Percentiles rank a stretch among this genome's conserved stretches.
Conservation (phyloP, 495 filamentous ascomycete species). For the Podospora fimiseda region DNA sequence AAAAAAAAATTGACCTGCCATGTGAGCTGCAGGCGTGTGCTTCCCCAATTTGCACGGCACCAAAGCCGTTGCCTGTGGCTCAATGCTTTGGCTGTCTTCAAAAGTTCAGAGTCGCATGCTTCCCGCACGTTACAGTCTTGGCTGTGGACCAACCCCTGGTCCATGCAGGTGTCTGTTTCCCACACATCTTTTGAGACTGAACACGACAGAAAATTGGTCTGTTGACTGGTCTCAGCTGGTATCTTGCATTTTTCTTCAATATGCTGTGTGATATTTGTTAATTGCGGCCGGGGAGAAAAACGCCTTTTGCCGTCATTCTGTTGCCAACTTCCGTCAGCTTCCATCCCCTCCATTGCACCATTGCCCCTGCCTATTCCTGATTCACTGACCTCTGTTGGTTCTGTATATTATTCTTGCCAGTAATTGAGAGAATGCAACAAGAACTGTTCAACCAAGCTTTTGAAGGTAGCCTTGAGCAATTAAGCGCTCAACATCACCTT, state of each 20-base stretch:
- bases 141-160: constrained; percentile 7
- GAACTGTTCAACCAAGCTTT: constrained; percentile 64
- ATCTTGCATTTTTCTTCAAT: not conserved
- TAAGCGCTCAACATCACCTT: constrained; percentile 91
- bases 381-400: not conserved
- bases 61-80: constrained; percentile 7
- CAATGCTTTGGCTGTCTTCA: not conserved
- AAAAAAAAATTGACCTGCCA: constrained; percentile 22
- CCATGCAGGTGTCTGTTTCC: constrained; percentile 15
- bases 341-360: constrained; percentile 13
- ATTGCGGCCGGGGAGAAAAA: not conserved
- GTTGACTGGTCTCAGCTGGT: not conserved
- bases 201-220: not conserved
- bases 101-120: constrained; percentile 5
- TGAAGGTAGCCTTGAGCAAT: constrained; percentile 97
- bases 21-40: constrained; percentile 21
- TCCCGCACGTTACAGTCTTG: constrained; percentile 12
- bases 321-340: constrained; percentile 22
- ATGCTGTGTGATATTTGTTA: constrained; percentile 5
- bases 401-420: too few species aligned
- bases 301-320: constrained; percentile 28
- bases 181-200: constrained; percentile 1
- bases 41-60: constrained; percentile 1
- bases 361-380: constrained; percentile 3
- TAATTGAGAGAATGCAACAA: constrained; percentile 70